Evolutionary conservation across 1,284 basidiomycete genomes (phyloP), one percentile per base, ranked within the genome.

Genomic region (Malassezia japonica): DNA sequence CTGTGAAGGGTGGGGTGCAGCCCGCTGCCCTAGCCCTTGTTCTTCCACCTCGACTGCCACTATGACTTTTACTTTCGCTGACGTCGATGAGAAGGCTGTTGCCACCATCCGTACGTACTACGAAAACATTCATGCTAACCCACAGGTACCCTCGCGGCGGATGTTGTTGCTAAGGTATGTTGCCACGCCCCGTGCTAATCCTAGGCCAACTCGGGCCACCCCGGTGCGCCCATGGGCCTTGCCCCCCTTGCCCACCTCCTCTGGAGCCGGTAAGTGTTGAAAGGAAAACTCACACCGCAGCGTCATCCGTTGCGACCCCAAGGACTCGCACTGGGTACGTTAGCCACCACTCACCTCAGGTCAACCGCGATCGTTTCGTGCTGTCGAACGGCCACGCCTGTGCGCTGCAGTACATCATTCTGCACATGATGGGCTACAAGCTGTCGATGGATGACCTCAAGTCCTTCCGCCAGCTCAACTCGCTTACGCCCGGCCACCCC

Each of bases 181-280:
- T 10, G 20, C 31, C 15, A 21, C 7, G 9, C 2, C 10, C 7
- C 4, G 16, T 15, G 23, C 46, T 37, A 12, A 44, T 33, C 25
- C 12, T 40, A 44, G 54, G 47, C 88, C 70, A 92, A 92, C 81
- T 90, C 87, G 65, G 75, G 75, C 43, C 75, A 76, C 57, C 75
- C 75, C 7, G 75, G 75, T 54, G 75, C 75, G 21, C 74, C 75
- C 56, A 76, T 76, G 75, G 75, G 87, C 64, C 82, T 90, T 84
- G 87, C 88, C 16, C 87, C 88, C 27, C 84, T 79, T 54, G 83
- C 88, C 58, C 88, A 94, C 72, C 78, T 92, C 56, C 82, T 94
- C 33, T 92, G 84, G 76, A 81, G 84, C 55, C 79, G 81, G 83
- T 84, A 70, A 42, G 60, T 59, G 15, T 31, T 23, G 18, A 10